A percentile compares a stretch with the other conserved stretches of the same genome.
Evolutionary conservation across 1,284 basidiomycete genomes (phyloP).

Genomic region (Afroboletus lepidellus): DNA sequence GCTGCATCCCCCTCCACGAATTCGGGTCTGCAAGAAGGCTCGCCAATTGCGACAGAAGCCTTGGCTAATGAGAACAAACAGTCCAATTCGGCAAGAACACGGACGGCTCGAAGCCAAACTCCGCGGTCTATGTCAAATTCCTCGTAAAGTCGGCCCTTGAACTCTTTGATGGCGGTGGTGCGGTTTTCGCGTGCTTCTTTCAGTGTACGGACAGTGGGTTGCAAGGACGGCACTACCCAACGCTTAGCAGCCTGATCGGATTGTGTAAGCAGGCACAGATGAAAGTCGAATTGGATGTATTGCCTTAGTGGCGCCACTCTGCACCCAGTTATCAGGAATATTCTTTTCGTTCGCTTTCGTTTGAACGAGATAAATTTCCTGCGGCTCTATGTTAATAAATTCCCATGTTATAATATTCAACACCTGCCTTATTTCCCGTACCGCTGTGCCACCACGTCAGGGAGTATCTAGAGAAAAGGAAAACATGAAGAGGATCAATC

Average conservation of each 20-base stretch:
- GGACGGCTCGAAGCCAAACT: constrained; percentile 75
- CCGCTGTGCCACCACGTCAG: constrained; percentile 84
- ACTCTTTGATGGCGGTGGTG: constrained; percentile 74
- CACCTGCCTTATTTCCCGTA: constrained; percentile 69
- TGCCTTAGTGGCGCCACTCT: constrained; percentile 81
- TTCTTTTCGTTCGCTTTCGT: constrained; percentile 57
- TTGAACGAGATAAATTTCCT: constrained; percentile 90
- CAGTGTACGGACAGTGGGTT: constrained; percentile 69
- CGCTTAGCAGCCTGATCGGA: constrained; percentile 60
- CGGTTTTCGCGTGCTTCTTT: constrained; percentile 93
- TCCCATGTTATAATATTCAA: background rate
- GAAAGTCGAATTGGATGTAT: background rate
- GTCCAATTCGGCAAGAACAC: constrained; percentile 85
- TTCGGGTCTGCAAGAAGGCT: constrained; percentile 89
- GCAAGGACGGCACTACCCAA: constrained; percentile 75
- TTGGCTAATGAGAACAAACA: constrained; percentile 93
- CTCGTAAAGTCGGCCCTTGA: constrained; percentile 75
- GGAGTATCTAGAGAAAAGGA: constrained; percentile 41
- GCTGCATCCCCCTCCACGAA: constrained; percentile 82
- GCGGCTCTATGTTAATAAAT: constrained; percentile 6
- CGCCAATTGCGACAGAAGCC: constrained; percentile 85
- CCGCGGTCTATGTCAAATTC: constrained; percentile 87
- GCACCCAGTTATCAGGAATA: constrained; percentile 82
- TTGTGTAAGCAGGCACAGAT: constrained; percentile 5
- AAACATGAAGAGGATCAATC: constrained; percentile 5